phyloP scores from a whole-genome alignment of 352 stramenopile genomes.

The Pilasporangium apinafurcum region DNA sequence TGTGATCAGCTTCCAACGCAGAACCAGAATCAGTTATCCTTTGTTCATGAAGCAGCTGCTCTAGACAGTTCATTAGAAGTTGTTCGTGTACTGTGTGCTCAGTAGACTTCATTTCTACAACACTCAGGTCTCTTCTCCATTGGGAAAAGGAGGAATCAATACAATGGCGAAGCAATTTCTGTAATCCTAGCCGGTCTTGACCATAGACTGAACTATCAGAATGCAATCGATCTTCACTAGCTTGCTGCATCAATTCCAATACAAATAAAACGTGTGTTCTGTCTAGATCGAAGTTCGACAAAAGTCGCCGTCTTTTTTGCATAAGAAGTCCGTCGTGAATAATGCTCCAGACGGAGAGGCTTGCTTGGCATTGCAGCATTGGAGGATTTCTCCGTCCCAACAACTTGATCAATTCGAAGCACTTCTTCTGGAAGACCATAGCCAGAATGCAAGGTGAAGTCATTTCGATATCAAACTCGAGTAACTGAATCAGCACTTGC shows the following conservation, averaged over 20 bases:
- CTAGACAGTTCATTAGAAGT: background rate
- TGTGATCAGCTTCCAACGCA: background rate
- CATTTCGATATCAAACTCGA: background rate
- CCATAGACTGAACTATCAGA: too few species aligned
- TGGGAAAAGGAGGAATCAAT: too few species aligned
- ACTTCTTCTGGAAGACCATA: slow-evolving; percentile 1
- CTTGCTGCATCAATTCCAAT: background rate
- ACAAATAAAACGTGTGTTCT: too few species aligned
- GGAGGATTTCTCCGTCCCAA: too few species aligned
- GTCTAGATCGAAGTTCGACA: background rate
- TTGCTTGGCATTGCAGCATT: background rate
- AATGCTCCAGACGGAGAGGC: background rate
- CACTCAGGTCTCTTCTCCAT: too few species aligned
- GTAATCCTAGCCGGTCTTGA: too few species aligned
- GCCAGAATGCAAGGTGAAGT: background rate
- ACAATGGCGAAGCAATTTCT: too few species aligned
- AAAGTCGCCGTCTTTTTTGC: too few species aligned
- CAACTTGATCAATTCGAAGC: too few species aligned
- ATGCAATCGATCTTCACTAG: background rate
- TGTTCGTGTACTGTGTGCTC: slow-evolving; percentile 1
- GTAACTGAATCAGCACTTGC: background rate
- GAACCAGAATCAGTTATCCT: background rate
- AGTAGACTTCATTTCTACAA: background rate
- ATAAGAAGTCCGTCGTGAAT: too few species aligned
- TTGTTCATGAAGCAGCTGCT: background rate